phyloP scores from a whole-genome alignment of 495 filamentous ascomycete species.

The Aspergillus diversus region DNA sequence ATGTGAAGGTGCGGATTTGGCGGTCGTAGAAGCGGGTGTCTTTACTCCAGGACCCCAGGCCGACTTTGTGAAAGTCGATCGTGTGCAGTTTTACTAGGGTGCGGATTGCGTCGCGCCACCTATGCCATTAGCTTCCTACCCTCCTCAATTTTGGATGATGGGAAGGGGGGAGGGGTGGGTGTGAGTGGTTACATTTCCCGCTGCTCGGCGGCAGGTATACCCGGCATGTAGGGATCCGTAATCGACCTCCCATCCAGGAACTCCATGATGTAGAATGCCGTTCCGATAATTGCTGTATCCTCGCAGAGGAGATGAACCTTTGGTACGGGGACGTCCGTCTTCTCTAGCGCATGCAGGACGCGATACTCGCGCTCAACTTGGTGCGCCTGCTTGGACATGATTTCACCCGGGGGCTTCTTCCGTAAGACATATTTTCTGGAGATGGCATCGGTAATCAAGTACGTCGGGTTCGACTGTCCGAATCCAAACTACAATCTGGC shows the following conservation, averaged over 20 bases:
- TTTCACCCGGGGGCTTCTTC: conserved; percentile 78
- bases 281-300: conserved; percentile 9
- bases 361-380: conserved; percentile 20
- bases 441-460: conserved; percentile 5
- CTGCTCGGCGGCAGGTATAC: conserved; percentile 1
- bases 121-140: neutral
- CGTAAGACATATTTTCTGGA: conserved; percentile 62
- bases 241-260: conserved; percentile 17
- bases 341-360: conserved; percentile 5
- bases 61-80: neutral
- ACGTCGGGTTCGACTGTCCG: conserved; percentile 22
- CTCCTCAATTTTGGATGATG: too few species aligned
- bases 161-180: neutral
- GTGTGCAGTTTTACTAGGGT: conserved; percentile 12
- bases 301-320: conserved; percentile 12
- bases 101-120: conserved; percentile 12
- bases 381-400: conserved; percentile 46
- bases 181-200: conserved; percentile 7
- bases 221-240: conserved; percentile 10
- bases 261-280: conserved; percentile 23
- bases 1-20: conserved; percentile 8
- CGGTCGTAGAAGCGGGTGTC: conserved; percentile 12
- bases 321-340: conserved; percentile 15
- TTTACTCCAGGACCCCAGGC: neutral
- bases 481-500: conserved; percentile 13